Conservation (phyloP, 176 grass and related monocot species). For the Canna indica region DNA sequence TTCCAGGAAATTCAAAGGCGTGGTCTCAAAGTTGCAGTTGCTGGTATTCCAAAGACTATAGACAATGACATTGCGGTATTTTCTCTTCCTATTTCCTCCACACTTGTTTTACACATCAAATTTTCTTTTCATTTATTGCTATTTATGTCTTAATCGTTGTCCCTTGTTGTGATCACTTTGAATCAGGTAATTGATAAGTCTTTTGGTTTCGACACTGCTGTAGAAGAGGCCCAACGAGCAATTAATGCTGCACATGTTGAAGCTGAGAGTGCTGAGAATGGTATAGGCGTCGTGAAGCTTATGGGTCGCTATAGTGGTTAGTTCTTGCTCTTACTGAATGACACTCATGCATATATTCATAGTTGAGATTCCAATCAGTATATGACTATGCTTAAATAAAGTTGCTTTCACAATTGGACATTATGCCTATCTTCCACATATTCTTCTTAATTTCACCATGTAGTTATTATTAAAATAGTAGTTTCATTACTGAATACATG, state of each 20-base stretch:
- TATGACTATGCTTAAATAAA: not conserved
- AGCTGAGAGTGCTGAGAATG: conserved; percentile 85
- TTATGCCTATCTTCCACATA: too few relatives aligned
- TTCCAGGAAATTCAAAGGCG: conserved; percentile 77
- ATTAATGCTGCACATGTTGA: conserved; percentile 95
- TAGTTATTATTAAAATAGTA: too few relatives aligned
- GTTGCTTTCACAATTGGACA: not conserved
- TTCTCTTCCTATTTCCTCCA: conserved; percentile 9
- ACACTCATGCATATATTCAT: not conserved
- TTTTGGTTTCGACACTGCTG: conserved; percentile 92
- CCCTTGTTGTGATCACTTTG: conserved; percentile 2
- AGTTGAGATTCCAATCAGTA: not conserved
- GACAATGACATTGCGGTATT: conserved; percentile 96
- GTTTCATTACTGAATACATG: too few relatives aligned
- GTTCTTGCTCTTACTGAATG: conserved; percentile 4
- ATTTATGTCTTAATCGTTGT: not conserved
- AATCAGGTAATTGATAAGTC: conserved; percentile 93
- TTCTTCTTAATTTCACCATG: too few relatives aligned
- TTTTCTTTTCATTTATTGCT: not conserved
- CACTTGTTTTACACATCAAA: too few relatives aligned
- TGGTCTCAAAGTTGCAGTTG: conserved; percentile 72
- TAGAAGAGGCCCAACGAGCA: conserved; percentile 90
- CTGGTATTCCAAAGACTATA: conserved; percentile 86
- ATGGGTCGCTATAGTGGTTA: conserved; percentile 96
- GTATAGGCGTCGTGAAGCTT: conserved; percentile 86